Conservation (phyloP, 768 basidiomycete species). For the Brasilioporus rufonigricans region DNA sequence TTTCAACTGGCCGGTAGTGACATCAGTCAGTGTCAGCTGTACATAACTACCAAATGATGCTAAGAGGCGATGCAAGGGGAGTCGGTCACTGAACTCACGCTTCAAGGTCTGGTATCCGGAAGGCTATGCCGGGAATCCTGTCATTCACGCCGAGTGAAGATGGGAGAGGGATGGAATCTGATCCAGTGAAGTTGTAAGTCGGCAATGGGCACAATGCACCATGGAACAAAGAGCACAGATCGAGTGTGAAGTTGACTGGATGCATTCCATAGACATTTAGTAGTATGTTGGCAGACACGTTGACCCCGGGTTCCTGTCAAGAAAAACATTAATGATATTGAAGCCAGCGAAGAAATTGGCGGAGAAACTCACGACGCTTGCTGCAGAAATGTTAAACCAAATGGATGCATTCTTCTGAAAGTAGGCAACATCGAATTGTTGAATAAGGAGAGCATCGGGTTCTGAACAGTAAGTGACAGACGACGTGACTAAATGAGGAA, state of each 20-base stretch:
- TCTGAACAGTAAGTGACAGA: constrained; percentile 86
- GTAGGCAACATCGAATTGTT: constrained; percentile 74
- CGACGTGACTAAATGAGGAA: constrained; percentile 59
- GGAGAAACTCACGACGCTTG: constrained; percentile 67
- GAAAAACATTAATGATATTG: constrained; percentile 15
- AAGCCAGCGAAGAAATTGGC: background rate
- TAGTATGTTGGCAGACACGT: constrained; percentile 77
- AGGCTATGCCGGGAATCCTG: constrained; percentile 77
- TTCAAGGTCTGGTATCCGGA: constrained; percentile 86
- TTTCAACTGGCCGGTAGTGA: constrained; percentile 66
- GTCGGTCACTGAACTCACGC: constrained; percentile 36
- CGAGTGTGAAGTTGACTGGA: constrained; percentile 79
- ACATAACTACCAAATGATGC: constrained; percentile 44
- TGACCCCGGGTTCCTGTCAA: constrained; percentile 65
- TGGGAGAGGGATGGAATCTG: constrained; percentile 66
- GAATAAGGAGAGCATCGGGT: constrained; percentile 74
- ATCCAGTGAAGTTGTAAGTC: constrained; percentile 85
- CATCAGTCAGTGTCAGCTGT: constrained; percentile 70
- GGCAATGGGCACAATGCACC: constrained; percentile 84
- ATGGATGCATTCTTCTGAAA: constrained; percentile 70
- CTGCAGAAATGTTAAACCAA: constrained; percentile 82
- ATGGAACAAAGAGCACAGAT: constrained; percentile 75
- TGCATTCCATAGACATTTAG: constrained; percentile 87
- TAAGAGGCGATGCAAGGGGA: constrained; percentile 2
- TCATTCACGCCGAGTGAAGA: constrained; percentile 51